A percentile compares a stretch with the other conserved stretches of the same genome.
phyloP scores from a whole-genome alignment of 2,329 filamentous ascomycete species.

The Rhexocercosporidium sp. region DNA sequence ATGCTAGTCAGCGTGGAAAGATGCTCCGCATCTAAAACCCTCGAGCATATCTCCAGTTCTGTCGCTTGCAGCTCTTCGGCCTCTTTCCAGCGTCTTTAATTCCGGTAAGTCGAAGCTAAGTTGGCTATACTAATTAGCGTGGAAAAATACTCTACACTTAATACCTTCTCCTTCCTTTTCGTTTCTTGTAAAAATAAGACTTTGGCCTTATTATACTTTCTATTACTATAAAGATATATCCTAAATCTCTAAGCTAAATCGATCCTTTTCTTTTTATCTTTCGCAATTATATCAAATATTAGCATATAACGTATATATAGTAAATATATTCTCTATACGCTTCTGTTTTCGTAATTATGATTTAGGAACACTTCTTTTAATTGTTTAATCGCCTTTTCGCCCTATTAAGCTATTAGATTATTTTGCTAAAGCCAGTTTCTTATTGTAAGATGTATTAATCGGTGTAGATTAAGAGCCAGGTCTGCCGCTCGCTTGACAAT shows the following conservation, averaged over 20 bases:
- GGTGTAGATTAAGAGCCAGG: conserved; percentile 28
- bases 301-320: conserved; percentile 18
- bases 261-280: conserved; percentile 7
- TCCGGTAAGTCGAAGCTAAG: too few relatives aligned
- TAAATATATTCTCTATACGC: conserved; percentile 27
- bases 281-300: background rate
- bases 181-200: background rate
- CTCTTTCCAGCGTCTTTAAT: too few relatives aligned
- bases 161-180: too few relatives aligned
- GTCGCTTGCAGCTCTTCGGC: too few relatives aligned
- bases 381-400: conserved; percentile 19
- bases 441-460: conserved; percentile 30
- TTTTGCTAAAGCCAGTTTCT: conserved; percentile 29
- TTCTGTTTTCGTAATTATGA: conserved; percentile 24
- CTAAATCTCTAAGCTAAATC: background rate
- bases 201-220: background rate
- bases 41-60: too few relatives aligned
- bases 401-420: conserved; percentile 15
- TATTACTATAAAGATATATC: background rate
- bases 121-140: too few relatives aligned
- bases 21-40: too few relatives aligned
- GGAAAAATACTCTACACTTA: too few relatives aligned
- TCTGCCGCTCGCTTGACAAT: conserved; percentile 19
- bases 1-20: too few relatives aligned
- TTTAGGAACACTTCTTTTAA: conserved; percentile 28